Evolutionary conservation across 768 basidiomycete species (phyloP).

Genomic region (Hericium rajendrae): DNA sequence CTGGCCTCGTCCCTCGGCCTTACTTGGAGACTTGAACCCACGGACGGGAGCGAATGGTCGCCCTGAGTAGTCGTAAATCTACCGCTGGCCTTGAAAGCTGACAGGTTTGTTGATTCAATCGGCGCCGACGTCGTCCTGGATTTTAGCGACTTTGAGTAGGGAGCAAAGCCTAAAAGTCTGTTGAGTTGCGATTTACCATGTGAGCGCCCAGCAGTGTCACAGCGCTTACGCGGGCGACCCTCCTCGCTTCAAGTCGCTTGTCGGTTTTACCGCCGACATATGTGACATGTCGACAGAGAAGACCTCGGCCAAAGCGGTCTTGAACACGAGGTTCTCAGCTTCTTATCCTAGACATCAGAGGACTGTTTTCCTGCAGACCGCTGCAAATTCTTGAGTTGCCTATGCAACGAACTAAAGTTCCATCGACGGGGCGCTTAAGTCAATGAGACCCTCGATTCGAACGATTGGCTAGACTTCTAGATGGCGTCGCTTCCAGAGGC

Average conservation of each 20-base stretch:
- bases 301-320: background rate
- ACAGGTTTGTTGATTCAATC: background rate
- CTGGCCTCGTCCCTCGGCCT: background rate
- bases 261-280: background rate
- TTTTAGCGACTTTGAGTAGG: background rate
- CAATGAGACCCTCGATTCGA: background rate
- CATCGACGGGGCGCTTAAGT: background rate
- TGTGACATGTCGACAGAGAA: background rate
- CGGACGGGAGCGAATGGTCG: background rate
- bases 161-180: background rate
- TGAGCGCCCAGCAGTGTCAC: background rate
- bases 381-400: background rate
- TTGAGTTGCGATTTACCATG: background rate
- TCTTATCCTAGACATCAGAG: too few species aligned
- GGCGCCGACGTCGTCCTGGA: background rate
- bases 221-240: background rate
- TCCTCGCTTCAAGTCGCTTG: background rate
- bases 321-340: too few species aligned
- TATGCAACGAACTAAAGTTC: background rate
- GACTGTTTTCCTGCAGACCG: background rate
- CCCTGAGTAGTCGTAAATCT: background rate
- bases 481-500: too few species aligned
- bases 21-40: background rate
- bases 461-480: conserved; percentile 1
- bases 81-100: background rate